Evolutionary conservation across 768 basidiomycete genomes (phyloP).

Genomic region (Tylopilus vinaceipallidus): DNA sequence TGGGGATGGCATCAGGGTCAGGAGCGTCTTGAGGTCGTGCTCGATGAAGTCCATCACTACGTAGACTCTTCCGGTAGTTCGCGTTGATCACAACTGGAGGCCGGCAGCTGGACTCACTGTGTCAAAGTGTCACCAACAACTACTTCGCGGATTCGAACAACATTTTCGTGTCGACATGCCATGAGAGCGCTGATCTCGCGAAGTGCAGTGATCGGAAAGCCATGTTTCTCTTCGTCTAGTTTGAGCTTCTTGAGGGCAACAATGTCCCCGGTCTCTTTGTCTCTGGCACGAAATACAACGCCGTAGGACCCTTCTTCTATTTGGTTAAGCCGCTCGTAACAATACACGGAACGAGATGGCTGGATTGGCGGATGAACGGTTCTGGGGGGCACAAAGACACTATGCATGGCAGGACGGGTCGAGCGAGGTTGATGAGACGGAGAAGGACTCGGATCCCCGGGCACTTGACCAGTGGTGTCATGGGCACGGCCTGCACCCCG

Average conservation of each 20-base stretch:
- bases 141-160: conserved; percentile 94
- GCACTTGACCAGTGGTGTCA: no score
- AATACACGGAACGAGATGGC: conserved; percentile 91
- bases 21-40: conserved; percentile 95
- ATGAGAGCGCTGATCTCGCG: conserved; percentile 96
- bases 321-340: conserved; percentile 92
- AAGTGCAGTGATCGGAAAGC: conserved; percentile 95
- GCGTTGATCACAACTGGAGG: conserved; percentile 7
- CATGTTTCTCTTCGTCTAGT: conserved; percentile 97
- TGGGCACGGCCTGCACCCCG: no score
- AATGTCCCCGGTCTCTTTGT: conserved; percentile 92
- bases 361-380: conserved; percentile 74
- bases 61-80: conserved; percentile 68
- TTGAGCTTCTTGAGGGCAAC: conserved; percentile 98
- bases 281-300: conserved; percentile 93
- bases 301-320: conserved; percentile 99
- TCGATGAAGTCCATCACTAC: conserved; percentile 99
- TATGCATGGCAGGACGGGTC: conserved; percentile 39
- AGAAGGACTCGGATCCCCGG: no score
- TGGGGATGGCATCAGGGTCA: conserved; percentile 92
- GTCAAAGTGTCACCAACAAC: conserved; percentile 98
- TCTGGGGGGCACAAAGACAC: conserved; percentile 73
- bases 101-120: conserved; percentile 68
- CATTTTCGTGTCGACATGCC: conserved; percentile 92
- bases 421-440: conserved; percentile 15